Percentiles rank a stretch among this genome's conserved stretches.
These are phyloP conservation scores for Xerophyta viscosa DNA, from an alignment of 106 monocot species.

Conservation along the genomic window DNA sequence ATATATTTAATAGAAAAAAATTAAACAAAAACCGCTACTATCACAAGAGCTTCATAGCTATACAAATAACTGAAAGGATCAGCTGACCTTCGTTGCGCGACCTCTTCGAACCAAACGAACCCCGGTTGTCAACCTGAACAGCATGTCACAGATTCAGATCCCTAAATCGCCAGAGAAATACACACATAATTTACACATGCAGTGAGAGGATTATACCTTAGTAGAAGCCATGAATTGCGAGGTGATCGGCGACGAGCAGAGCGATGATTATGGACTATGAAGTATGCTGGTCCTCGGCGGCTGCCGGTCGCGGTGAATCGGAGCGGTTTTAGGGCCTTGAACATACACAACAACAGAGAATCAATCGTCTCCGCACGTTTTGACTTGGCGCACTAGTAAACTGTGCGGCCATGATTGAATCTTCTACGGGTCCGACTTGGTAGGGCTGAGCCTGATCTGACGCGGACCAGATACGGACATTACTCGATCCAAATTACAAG, in stretches of 20 bases:
- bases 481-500: too few relatives aligned
- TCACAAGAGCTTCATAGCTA: too few relatives aligned
- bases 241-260: not conserved
- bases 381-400: too few relatives aligned
- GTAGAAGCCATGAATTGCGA: not conserved
- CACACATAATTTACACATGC: not conserved
- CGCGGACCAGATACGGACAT: too few relatives aligned
- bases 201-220: not conserved
- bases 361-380: too few relatives aligned
- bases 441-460: too few relatives aligned
- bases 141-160: not conserved
- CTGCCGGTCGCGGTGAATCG: not conserved
- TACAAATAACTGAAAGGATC: not conserved
- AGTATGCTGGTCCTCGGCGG: not conserved
- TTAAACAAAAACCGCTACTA: too few relatives aligned
- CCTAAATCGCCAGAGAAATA: not conserved
- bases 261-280: not conserved
- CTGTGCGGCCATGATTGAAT: too few relatives aligned
- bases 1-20: too few relatives aligned
- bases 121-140: slow-evolving; percentile 37
- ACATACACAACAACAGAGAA: too few relatives aligned
- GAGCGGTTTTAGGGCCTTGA: too few relatives aligned
- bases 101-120: slow-evolving; percentile 38
- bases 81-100: slow-evolving; percentile 43
- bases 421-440: too few relatives aligned